Evolutionary conservation across 2,329 filamentous ascomycete genomes (phyloP).

Genomic region (Phialophora tarda): DNA sequence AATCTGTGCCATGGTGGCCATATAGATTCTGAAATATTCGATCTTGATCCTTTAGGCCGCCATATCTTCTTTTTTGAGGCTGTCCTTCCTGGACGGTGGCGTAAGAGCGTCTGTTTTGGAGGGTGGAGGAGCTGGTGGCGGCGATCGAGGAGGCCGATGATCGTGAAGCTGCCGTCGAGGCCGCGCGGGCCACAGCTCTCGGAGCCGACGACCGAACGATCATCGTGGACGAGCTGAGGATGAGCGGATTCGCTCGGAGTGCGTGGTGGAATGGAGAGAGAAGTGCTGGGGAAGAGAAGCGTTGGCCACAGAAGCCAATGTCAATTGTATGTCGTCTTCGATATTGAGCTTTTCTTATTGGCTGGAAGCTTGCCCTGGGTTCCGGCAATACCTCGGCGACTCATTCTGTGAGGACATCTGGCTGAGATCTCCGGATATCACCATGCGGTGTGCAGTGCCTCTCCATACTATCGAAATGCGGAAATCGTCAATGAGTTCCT

Average conservation of each 20-base stretch:
- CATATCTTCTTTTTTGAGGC: conserved; percentile 72
- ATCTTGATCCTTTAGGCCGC: conserved; percentile 93
- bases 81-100: conserved; percentile 79
- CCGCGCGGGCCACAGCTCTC: conserved; percentile 41
- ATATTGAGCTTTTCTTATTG: conserved; percentile 30
- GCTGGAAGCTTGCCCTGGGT: conserved; percentile 10
- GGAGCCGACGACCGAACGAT: conserved; percentile 42
- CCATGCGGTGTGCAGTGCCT: neutral
- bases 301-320: conserved; percentile 16
- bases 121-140: conserved; percentile 40
- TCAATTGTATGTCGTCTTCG: conserved; percentile 17
- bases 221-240: conserved; percentile 28
- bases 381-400: conserved; percentile 16
- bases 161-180: conserved; percentile 53
- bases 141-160: conserved; percentile 42
- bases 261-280: conserved; percentile 1
- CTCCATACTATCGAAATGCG: neutral
- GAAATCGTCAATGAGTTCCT: neutral
- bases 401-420: neutral
- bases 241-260: conserved; percentile 11
- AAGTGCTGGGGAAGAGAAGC: neutral
- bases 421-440: neutral
- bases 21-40: conserved; percentile 99
- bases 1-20: conserved; percentile 84
- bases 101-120: conserved; percentile 68